Base-by-base conservation (phyloP, 352 stramenopile species). In the Phytophthora cactorum region DNA sequence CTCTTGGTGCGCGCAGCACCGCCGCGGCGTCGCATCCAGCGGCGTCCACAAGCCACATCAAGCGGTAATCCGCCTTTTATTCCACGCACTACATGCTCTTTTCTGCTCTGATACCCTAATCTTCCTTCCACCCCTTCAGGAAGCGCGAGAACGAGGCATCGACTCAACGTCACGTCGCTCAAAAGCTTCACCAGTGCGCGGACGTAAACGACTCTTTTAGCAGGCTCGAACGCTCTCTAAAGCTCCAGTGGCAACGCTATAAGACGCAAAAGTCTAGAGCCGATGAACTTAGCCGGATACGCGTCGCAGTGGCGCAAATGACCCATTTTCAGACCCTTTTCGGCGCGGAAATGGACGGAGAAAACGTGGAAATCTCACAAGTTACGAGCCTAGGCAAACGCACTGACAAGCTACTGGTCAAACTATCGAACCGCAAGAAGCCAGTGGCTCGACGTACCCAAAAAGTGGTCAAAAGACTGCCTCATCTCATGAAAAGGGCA, bases 141-240 rank as follows among this genome's bases (percentile, higher is more conserved):
- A 76, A 73, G n/a, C 59, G 38, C 38, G 59, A 63, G 7, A 28
- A 22, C 11, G 53, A 98, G 59, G 95, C 89, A 11, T 86, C 84
- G 69, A 97, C 95, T 58, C 54, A 74, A 41, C 61, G 67, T 1
- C 54, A 58, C 46, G 59, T 73, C 11, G 69, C 69, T 7, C 58
- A 31, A 7, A 60, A 62, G 14, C 50, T 76, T 28, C 58, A 63
- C 12, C 31, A 46, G 36, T 73, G 43, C 31, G 69, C 69, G 14
- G 64, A 70, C 36, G 50, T 45, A 6, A 63, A 15, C 29, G 59
- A 76, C 50, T 34, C 57, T 1, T 59, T 73, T 22, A 32, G 25
- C 27, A 22, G 50, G 1, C 28, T 34, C 25, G 27, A 57, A 12
- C 43, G 54, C 29, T 31, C 59, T 31, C 34, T 72, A 11, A 9